Evolutionary conservation across 805 yeast species (phyloP), one percentile per base, ranked within the genome.

Genomic region (Metschnikowia noctiluminum): DNA sequence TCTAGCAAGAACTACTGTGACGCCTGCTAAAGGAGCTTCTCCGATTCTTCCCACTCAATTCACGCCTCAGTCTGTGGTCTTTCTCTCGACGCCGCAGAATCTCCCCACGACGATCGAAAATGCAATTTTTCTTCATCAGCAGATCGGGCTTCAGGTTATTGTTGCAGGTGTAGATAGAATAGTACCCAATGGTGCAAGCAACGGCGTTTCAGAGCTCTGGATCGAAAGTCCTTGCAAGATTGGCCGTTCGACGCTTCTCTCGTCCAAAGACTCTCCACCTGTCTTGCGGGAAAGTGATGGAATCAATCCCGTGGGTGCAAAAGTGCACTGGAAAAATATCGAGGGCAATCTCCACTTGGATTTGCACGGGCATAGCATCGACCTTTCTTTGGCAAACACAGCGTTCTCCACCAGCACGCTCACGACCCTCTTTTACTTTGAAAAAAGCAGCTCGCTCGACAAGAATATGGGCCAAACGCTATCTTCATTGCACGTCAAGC

Each of bases 151-250:
- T 15, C 76, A 71, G 54, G 64, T 71, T 2, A 55, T 68, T 10
- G 75, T 72, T 12, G 77, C 75, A 0, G 76, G 75, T 1, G 62
- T 71, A 3, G 77, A 73, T 47, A 56, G 71, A 3, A 63, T 69
- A 14, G 63, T 66, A 12, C 69, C 71, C 14, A 58, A 60, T 40
- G 65, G 70, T 2, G 53, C 52, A 10, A 50, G 70, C 32, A 60
- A 63, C 50, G 78, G 77, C 0, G 56, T 71, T 2, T 62, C 71
- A 9, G 73, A 68, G 54, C 54, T 73, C 49, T 73, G 78, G 78
- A 48, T 65, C 27, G 68, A 65, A 38, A 56, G 62, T 8, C 49
- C 53, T 15, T 47, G 66, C 27, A 40, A 42, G 3, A 56, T 71
- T 10, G 42, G 48, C 16, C 28, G 54, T 12, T 47, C 66, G 1